Evolutionary conservation across 2,329 filamentous ascomycete species (phyloP).

Genomic region (Keithomyces neogunnii): DNA sequence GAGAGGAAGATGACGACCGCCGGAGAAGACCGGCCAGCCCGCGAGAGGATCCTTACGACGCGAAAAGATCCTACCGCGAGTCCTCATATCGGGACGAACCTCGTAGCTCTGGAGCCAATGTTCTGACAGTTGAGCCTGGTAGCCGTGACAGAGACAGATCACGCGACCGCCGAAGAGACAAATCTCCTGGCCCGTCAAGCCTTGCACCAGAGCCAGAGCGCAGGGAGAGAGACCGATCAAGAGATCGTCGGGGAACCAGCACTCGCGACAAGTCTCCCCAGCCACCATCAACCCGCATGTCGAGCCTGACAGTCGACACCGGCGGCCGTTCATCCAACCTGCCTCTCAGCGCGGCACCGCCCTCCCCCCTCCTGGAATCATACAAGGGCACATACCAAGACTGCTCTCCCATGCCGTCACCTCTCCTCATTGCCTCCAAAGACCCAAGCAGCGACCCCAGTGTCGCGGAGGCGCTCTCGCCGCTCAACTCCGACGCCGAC

Average conservation of each 20-base stretch:
- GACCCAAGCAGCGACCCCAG: constrained; percentile 39
- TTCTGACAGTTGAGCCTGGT: constrained; percentile 34
- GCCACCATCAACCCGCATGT: constrained; percentile 42
- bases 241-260: constrained; percentile 24
- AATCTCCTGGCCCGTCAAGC: constrained; percentile 13
- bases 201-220: constrained; percentile 14
- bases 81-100: constrained; percentile 24
- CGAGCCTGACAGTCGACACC: constrained; percentile 41
- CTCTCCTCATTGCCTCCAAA: constrained; percentile 49
- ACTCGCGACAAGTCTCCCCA: constrained; percentile 36
- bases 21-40: constrained; percentile 6
- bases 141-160: constrained; percentile 25
- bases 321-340: constrained; percentile 26
- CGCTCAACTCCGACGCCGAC: constrained; percentile 38
- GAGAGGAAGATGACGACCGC: constrained; percentile 6
- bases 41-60: constrained; percentile 12
- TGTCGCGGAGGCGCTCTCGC: constrained; percentile 42
- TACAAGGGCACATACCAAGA: constrained; percentile 93
- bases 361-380: constrained; percentile 80
- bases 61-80: constrained; percentile 13
- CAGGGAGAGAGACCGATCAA: constrained; percentile 11
- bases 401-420: constrained; percentile 89
- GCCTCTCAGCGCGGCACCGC: constrained; percentile 53
- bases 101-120: constrained; percentile 27
- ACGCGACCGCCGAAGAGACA: constrained; percentile 23